phyloP scores from a whole-genome alignment of 2,329 filamentous ascomycete species.

The Pseudogymnoascus sp. region DNA sequence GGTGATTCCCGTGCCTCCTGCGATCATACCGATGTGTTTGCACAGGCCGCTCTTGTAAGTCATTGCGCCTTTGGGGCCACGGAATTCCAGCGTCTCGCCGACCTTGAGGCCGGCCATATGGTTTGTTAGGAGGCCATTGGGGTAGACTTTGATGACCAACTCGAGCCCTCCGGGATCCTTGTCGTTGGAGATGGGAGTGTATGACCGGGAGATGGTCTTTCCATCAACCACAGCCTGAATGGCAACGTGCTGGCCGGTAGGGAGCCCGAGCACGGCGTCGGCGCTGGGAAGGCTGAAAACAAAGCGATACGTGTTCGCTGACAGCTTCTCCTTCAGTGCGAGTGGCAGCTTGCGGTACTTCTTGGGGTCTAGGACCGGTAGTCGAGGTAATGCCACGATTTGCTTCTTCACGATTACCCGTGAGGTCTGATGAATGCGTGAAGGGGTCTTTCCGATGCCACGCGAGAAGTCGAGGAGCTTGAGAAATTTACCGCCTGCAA shows the following conservation, averaged over 20 bases:
- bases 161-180: conserved; percentile 42
- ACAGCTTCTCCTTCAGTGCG: conserved; percentile 17
- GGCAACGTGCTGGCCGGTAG: conserved; percentile 36
- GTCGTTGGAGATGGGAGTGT: conserved; percentile 44
- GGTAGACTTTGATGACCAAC: conserved; percentile 46
- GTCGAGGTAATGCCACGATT: not conserved
- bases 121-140: conserved; percentile 43
- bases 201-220: conserved; percentile 31
- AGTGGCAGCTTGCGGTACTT: conserved; percentile 20
- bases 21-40: conserved; percentile 48
- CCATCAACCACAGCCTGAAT: conserved; percentile 32
- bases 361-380: conserved; percentile 14
- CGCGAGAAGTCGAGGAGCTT: not conserved
- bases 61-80: conserved; percentile 53
- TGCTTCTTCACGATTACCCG: not conserved
- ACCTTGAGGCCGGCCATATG: conserved; percentile 42
- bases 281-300: conserved; percentile 30
- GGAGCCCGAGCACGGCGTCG: conserved; percentile 32
- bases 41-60: conserved; percentile 39
- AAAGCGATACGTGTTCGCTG: conserved; percentile 17
- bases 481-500: not conserved
- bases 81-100: conserved; percentile 45
- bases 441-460: not conserved
- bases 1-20: conserved; percentile 47
- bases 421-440: not conserved